Conservation (phyloP, 2,329 filamentous ascomycete genomes). For the Juglanconis oblonga region DNA sequence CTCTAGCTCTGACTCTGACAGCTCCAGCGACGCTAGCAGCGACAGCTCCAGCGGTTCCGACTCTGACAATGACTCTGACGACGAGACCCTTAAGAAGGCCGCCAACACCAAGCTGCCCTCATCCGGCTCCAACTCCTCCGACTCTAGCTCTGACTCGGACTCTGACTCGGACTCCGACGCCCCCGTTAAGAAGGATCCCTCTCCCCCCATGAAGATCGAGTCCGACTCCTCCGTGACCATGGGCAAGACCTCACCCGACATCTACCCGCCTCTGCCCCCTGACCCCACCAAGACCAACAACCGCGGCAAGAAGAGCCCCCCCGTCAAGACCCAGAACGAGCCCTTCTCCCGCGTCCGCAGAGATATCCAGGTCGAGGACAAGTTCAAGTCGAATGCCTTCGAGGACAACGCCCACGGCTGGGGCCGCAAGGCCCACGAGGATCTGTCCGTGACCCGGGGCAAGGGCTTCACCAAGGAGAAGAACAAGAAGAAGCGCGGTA, state of each 20-base stretch:
- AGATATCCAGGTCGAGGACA: slow-evolving; percentile 64
- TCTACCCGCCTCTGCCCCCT: slow-evolving; percentile 49
- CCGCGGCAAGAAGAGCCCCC: slow-evolving; percentile 40
- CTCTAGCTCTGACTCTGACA: slow-evolving; percentile 31
- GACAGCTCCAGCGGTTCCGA: slow-evolving; percentile 31
- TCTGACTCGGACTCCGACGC: slow-evolving; percentile 28
- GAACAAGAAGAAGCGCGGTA: slow-evolving; percentile 95
- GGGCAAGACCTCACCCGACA: slow-evolving; percentile 50
- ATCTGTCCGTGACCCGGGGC: slow-evolving; percentile 85
- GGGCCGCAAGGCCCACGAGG: slow-evolving; percentile 81
- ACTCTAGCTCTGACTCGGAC: slow-evolving; percentile 45
- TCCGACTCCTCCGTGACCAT: slow-evolving; percentile 47
- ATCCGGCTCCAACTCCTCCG: slow-evolving; percentile 33
- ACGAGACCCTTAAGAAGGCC: slow-evolving; percentile 20
- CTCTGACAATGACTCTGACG: slow-evolving; percentile 21
- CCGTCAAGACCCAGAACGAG: slow-evolving; percentile 53
- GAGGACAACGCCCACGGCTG: slow-evolving; percentile 70
- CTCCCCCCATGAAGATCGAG: slow-evolving; percentile 20
- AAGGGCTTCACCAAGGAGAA: slow-evolving; percentile 99
- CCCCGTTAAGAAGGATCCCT: slow-evolving; percentile 24
- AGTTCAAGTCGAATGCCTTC: slow-evolving; percentile 76
- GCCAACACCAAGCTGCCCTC: slow-evolving; percentile 29
- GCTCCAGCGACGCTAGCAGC: slow-evolving; percentile 29
- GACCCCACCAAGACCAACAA: slow-evolving; percentile 43
- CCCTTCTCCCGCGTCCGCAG: slow-evolving; percentile 77